Evolutionary conservation across 495 filamentous ascomycete species (phyloP).

Genomic region (Stereocaulon alpinum): DNA sequence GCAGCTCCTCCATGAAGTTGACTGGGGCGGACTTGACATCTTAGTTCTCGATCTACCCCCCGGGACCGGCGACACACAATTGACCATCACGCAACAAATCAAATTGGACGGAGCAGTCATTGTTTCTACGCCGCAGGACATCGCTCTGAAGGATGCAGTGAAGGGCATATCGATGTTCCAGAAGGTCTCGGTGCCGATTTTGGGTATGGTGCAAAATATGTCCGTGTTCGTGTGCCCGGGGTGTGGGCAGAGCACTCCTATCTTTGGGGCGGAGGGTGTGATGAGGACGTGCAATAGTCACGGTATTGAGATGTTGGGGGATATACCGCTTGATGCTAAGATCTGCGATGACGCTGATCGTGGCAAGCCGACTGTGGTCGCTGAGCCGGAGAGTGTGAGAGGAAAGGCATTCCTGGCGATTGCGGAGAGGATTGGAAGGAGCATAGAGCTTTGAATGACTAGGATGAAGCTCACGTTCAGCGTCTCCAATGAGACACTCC

Average conservation of each 20-base stretch:
- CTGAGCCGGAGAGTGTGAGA: conserved; percentile 63
- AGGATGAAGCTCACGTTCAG: too few relatives aligned
- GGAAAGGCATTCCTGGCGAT: conserved; percentile 62
- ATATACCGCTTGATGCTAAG: conserved; percentile 77
- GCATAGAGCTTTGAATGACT: conserved; percentile 29
- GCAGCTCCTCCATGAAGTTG: conserved; percentile 86
- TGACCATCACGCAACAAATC: conserved; percentile 88
- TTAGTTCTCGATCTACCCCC: conserved; percentile 88
- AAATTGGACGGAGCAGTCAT: conserved; percentile 80
- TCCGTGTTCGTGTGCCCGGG: conserved; percentile 71
- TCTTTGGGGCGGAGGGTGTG: conserved; percentile 57
- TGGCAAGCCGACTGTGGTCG: conserved; percentile 83
- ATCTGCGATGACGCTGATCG: conserved; percentile 85
- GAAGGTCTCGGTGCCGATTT: conserved; percentile 60
- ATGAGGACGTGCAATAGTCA: conserved; percentile 47
- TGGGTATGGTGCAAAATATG: conserved; percentile 98
- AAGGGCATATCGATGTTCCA: conserved; percentile 87
- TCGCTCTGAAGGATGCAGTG: conserved; percentile 79
- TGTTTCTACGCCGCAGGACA: conserved; percentile 85
- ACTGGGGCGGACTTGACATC: conserved; percentile 76
- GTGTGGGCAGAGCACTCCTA: conserved; percentile 61
- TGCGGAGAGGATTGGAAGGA: conserved; percentile 49
- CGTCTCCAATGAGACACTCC: too few relatives aligned
- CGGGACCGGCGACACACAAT: conserved; percentile 87
- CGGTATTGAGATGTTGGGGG: conserved; percentile 67